These are phyloP conservation scores for Tuber melanosporum DNA, from an alignment of 495 filamentous ascomycete genomes.

Conservation along the genomic window DNA sequence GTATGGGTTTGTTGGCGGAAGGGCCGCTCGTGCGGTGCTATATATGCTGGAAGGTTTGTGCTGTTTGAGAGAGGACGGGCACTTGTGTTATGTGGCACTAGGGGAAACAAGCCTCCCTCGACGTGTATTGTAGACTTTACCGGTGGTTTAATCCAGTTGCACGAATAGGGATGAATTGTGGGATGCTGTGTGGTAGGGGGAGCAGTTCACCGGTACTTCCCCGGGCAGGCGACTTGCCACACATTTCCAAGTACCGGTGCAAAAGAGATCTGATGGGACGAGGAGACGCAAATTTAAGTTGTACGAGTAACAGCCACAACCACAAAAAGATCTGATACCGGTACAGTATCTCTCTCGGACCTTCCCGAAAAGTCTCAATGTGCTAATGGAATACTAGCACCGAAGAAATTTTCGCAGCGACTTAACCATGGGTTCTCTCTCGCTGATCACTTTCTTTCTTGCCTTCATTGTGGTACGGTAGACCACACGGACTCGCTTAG, in stretches of 20 bases:
- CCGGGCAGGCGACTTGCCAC: too few relatives aligned
- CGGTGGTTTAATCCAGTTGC: background rate
- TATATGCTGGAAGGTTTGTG: background rate
- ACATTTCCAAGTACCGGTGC: background rate
- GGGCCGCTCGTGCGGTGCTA: too few relatives aligned
- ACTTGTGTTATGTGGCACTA: too few relatives aligned
- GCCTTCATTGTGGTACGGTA: background rate
- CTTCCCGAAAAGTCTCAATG: background rate
- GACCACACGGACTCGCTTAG: background rate
- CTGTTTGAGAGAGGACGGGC: background rate
- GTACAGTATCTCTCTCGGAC: background rate
- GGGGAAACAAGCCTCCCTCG: background rate
- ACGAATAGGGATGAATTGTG: background rate
- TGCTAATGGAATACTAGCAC: background rate
- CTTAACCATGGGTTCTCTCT: background rate
- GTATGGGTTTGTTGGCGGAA: background rate
- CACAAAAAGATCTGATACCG: background rate
- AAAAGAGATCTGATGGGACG: background rate
- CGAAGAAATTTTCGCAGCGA: background rate
- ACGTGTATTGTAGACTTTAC: background rate
- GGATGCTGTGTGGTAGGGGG: background rate
- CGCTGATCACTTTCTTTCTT: background rate
- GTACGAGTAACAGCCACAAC: background rate
- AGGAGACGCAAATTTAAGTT: background rate
- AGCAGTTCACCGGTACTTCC: background rate